These are phyloP conservation scores for Pluteus cervinus DNA, from an alignment of 768 basidiomycete species.

Conservation along the genomic window DNA sequence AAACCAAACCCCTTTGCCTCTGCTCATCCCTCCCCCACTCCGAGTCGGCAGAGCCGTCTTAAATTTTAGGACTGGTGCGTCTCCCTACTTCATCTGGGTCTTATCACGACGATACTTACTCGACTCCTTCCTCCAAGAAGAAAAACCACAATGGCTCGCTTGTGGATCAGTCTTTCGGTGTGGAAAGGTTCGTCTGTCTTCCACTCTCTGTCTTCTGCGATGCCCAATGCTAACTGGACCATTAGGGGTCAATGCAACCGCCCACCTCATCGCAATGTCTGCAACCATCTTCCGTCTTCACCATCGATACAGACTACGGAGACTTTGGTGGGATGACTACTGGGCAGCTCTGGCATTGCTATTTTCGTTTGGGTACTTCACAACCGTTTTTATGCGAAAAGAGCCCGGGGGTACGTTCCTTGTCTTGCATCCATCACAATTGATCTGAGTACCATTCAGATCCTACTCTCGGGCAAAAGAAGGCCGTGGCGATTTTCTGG, in stretches of 20 bases:
- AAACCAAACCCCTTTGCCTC: too few relatives aligned
- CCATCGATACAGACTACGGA: constrained; percentile 9
- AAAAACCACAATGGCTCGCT: too few relatives aligned
- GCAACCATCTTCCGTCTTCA: constrained; percentile 13
- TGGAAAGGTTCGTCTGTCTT: too few relatives aligned
- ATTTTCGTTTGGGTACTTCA: constrained; percentile 8
- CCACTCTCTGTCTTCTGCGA: too few relatives aligned
- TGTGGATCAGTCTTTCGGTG: too few relatives aligned
- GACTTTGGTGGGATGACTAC: constrained; percentile 21
- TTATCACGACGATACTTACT: too few relatives aligned
- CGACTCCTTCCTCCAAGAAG: too few relatives aligned
- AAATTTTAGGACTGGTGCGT: too few relatives aligned
- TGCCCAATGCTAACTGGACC: too few relatives aligned
- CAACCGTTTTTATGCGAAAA: constrained; percentile 10
- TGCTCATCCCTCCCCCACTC: too few relatives aligned
- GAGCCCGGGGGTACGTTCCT: constrained; percentile 3
- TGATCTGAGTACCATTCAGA: neutral
- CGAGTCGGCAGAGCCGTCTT: too few relatives aligned
- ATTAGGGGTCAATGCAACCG: constrained; percentile 5
- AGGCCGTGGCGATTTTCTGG: constrained; percentile 5
- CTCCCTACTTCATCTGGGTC: too few relatives aligned
- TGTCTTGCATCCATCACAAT: neutral
- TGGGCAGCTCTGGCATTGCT: constrained; percentile 11
- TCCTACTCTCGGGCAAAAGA: neutral
- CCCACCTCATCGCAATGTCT: constrained; percentile 12